Base-by-base conservation (phyloP, 495 filamentous ascomycete species). In the Evernia prunastri region DNA sequence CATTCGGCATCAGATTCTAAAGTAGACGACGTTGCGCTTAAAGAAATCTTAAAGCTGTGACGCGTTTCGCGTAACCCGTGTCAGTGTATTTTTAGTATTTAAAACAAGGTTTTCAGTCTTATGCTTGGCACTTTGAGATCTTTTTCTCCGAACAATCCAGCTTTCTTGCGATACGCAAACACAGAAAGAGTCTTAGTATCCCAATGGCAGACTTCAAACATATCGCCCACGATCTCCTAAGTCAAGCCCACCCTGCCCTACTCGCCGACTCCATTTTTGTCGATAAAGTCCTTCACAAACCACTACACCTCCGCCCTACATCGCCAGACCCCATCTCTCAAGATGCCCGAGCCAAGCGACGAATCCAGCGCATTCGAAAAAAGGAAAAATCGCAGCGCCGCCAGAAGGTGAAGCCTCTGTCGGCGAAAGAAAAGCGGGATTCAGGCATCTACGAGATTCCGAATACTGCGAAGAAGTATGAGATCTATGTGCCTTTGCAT, bases 271-370 rank as follows among this genome's bases (percentile, higher is more conserved):
- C 81, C 10, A 88, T 96, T 78, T 90, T 89, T 80, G 80, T 82
- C 62, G 88, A 94, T 60, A 90, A 91, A 73, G 80, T 97, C 71
- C 84, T 88, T 67, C 84, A 89, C 67, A 90, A 90, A 65, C 90
- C 91, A 0, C 86, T 98, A 67, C 84, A 84, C 73, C 85, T 97
- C 0, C 83, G 84, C 47, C 86, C 91, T 18, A 86, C 87, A 31
- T 86, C 86, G 0, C 85, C 90, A 20, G 78, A 79, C 8, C 79
- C 81, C 0, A 76, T 73, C 29, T 72, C 82, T 29, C 71, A 80
- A 42, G 83, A 88, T 72, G 86, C 86, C 56, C 88, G 90, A 64
- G 75, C 79, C n/a, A 78, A 81, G 4, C 84, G 90, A 3, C 85
- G 88, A 9, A 73, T 74, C 18, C 75, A 79, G 53, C 82, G 83